Percentiles rank a stretch among this genome's conserved stretches.
phyloP scores from a whole-genome alignment of 768 basidiomycete species.

The Pseudohyphozyma bogoriensis region DNA sequence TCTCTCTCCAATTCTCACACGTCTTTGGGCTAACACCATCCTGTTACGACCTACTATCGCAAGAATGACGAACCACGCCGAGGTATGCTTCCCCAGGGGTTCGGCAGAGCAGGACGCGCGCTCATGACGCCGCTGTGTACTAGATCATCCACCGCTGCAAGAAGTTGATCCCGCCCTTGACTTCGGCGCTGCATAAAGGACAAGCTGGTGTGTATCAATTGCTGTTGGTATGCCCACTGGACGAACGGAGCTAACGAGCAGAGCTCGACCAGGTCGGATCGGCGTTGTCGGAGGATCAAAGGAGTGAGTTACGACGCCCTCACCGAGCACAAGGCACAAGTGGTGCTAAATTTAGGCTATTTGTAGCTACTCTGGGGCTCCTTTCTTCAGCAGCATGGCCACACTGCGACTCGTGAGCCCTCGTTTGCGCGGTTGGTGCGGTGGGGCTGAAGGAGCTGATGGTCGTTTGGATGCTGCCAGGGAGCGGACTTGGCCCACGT shows the following conservation, averaged over 20 bases:
- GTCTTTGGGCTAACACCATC: too few relatives aligned
- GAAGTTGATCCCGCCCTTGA: conserved; percentile 71
- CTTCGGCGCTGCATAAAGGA: conserved; percentile 82
- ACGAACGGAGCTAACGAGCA: not conserved
- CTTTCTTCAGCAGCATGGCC: conserved; percentile 87
- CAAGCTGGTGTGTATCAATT: conserved; percentile 73
- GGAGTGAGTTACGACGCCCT: conserved; percentile 53
- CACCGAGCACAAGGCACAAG: not conserved
- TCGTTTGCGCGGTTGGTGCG: too few relatives aligned
- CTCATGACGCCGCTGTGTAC: too few relatives aligned
- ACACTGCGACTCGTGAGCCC: conserved; percentile 65
- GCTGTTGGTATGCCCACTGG: too few relatives aligned
- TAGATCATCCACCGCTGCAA: conserved; percentile 5
- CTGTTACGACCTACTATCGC: too few relatives aligned
- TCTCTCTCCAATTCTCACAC: too few relatives aligned
- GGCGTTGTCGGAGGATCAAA: conserved; percentile 87
- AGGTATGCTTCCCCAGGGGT: too few relatives aligned
- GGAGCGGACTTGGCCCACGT: conserved; percentile 94
- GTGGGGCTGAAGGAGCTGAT: not conserved
- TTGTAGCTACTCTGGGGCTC: conserved; percentile 85
- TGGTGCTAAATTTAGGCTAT: not conserved
- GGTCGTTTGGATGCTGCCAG: conserved; percentile 32
- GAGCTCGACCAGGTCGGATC: conserved; percentile 59
- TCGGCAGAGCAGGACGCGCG: too few relatives aligned
- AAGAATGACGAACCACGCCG: too few relatives aligned